Evolutionary conservation across 2,329 filamentous ascomycete species (phyloP), one percentile per base, ranked within the genome.

Genomic region (Fusarium camptoceras): DNA sequence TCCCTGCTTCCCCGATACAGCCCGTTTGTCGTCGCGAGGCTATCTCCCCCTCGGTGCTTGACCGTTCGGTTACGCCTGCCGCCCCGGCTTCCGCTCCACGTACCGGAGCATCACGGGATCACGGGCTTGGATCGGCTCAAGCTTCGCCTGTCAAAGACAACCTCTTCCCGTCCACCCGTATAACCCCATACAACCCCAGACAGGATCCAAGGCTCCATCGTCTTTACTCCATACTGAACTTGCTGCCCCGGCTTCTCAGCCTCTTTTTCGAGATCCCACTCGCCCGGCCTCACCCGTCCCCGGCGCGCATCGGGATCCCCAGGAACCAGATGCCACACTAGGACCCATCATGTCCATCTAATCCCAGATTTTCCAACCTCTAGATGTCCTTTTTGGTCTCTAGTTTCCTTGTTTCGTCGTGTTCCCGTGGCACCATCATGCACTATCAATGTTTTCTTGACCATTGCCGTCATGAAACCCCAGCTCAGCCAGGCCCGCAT

Each of bases 101-200:
- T 65, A 63, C 72, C 73, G 73, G 73, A 74, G 73, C 60, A 75
- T 75, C 73, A 75, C 73, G 73, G 73, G 71, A 73, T 75, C 72
- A 72, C 70, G 70, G 73, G 67, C 53, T 74, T 74, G 70, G 63
- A 55, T 68, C 71, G 73, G 72, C 72, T 74, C 61, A 65, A 67
- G 70, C 70, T 59, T 73, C 63, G 50, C 66, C 64, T 70, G 58
- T 60, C 55, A 71, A 61, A 41, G 31, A 41, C 24, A 39, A 57
- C 55, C 49, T 68, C 66, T 39, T 51, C 41, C 66, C 53, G 53
- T 63, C 56, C 28, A 64, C 55, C 62, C 62, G 62, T 65, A 53
- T 47, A 63, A 70, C 68, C 68, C 68, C 64, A 60, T 68, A 47
- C 51, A 61, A 56, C 68, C 54, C 67, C 66, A 70, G 18, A 56